Evolutionary conservation across 768 basidiomycete genomes (phyloP), one percentile per base, ranked within the genome.

Genomic region (Royoungia palumana): DNA sequence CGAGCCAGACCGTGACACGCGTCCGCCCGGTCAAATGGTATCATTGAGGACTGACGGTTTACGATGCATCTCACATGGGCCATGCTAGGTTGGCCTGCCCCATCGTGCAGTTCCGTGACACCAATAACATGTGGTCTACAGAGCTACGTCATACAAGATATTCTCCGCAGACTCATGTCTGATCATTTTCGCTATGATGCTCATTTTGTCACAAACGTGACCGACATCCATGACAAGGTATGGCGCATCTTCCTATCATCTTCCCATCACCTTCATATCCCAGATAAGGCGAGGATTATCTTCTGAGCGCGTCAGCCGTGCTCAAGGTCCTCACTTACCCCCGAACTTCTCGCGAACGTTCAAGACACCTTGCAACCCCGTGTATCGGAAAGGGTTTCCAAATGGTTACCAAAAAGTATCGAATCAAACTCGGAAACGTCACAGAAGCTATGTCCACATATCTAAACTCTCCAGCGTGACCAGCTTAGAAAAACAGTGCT

Each of bases 161-260:
- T 63, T 25, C 53, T 62, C 4, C 60, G 62, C n/a, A 65, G 96
- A 41, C 90, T 99, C 44, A 75, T 98, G 75, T 77, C 85, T 1
- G 93, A 98, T 72, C 97, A 95, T 71, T 98, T 98, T 70, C 88
- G 90, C 21, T 98, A 94, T 62, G 90, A 98, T 64, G 87, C 98
- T 47, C 92, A 97, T 66, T 96, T 98, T 64, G 95, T 98, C 38
- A 96, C 96, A 93, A 99, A 99, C 68, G 82, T 99, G 58, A 99
- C 96, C 5, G 95, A 99, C 69, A 96, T 99, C 53, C 96, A 99
- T 62, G 96, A 98, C 78, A 99, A 99, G 82, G 95, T 89, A 50
- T 45, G 73, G 50, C 16, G 17, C 35, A 19, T 5, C n/a, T 41
- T n/a, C n/a, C n/a, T n/a, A n/a, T n/a, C n/a, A n/a, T n/a, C n/a